Evolutionary conservation across 2,329 filamentous ascomycete genomes (phyloP).

Genomic region (Septoria linicola): DNA sequence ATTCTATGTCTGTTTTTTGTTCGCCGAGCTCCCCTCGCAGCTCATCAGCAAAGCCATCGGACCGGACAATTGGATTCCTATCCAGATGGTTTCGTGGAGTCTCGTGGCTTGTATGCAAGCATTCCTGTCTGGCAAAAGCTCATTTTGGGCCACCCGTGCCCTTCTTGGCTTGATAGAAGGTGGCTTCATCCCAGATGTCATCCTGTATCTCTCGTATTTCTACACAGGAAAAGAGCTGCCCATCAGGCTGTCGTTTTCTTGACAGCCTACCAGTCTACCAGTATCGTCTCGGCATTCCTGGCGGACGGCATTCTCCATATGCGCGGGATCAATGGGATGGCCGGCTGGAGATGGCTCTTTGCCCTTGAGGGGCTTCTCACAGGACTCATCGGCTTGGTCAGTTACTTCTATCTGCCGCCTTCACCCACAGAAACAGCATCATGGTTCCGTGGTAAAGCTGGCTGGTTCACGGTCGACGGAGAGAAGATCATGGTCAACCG

Average conservation of each 20-base stretch:
- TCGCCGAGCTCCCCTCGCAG: constrained; percentile 40
- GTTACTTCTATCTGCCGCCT: constrained; percentile 56
- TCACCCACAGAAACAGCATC: constrained; percentile 65
- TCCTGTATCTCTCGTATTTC: constrained; percentile 69
- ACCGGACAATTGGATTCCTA: constrained; percentile 48
- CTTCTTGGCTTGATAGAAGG: constrained; percentile 46
- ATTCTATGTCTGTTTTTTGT: constrained; percentile 83
- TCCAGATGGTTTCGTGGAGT: constrained; percentile 50
- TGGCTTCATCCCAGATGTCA: constrained; percentile 63
- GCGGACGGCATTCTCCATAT: constrained; percentile 55
- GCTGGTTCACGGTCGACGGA: constrained; percentile 63
- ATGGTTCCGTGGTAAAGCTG: constrained; percentile 58
- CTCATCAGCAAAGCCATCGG: constrained; percentile 48
- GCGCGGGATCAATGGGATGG: constrained; percentile 48
- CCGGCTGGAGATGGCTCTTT: constrained; percentile 56
- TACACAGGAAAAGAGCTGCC: constrained; percentile 71
- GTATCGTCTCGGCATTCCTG: constrained; percentile 58
- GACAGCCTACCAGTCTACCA: constrained; percentile 60
- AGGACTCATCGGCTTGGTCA: constrained; percentile 52
- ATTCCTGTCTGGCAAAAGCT: constrained; percentile 36
- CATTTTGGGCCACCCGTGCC: constrained; percentile 43
- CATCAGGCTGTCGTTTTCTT: constrained; percentile 70
- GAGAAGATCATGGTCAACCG: constrained; percentile 65
- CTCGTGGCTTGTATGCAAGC: constrained; percentile 42
- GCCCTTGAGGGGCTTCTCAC: constrained; percentile 59